Evolutionary conservation across 176 grass and related monocot genomes (phyloP), one percentile per base, ranked within the genome.

Genomic region (Oryza longistaminata): DNA sequence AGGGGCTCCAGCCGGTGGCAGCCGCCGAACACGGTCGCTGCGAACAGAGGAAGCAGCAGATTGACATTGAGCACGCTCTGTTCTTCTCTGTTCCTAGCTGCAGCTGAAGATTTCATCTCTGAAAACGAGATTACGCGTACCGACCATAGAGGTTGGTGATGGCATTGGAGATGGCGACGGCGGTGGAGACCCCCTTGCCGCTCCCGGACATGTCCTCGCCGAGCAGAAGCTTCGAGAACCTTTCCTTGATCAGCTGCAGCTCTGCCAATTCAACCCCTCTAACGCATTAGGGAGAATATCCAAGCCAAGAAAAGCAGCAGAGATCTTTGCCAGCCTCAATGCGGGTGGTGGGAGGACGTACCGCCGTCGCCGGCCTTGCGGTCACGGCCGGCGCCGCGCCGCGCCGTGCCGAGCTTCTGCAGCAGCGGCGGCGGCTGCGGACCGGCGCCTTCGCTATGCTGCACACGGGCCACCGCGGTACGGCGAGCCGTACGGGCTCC

Each of bases 201-300:
- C 87, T 82, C 27, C 96, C 96, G 33, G 93, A 98, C 96, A 98
- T 98, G 87, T 98, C 96, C 80, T 98, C 96, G 5, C 96, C 93
- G 4, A 95, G 79, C 19, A 98, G 73, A 74, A 98, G 96, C 93
- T 95, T 98, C 0, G 93, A 92, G 87, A 97, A 93, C 82, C 84
- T 93, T 82, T 97, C 95, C 86, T 86, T 97, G 2, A 93, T 85
- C 68, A 91, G 68, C 76, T 93, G 88, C 73, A 95, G 37, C 85
- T 95, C 95, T 97, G 77, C 50, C 39, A 71, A 75, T 81, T 76
- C 60, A 83, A 83, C n/a, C 68, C 22, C 2, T 1, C 5, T 71
- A 43, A 27, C 11, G 29, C 52, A 33, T 82, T 14, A 73, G 37
- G 0, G 0, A 12, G 14, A 35, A 43, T 11, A 50, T 48, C 17